Evolutionary conservation across 106 monocot genomes (phyloP).

Genomic region (Dioscorea dumetorum): DNA sequence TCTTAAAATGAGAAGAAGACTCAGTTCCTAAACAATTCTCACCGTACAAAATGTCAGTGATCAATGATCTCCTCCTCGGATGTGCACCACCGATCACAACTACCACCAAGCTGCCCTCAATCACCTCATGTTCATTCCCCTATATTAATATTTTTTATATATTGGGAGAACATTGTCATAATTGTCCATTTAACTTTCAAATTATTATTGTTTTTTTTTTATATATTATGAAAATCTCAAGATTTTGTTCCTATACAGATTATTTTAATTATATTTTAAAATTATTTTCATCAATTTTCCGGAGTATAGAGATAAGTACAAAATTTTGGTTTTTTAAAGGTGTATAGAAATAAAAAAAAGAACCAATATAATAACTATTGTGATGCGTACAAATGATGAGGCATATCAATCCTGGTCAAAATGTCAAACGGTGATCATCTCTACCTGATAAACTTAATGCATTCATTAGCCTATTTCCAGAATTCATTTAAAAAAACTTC

Average conservation of each 20-base stretch:
- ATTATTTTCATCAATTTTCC: not conserved
- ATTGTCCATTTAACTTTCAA: not conserved
- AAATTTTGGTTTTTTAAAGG: too few relatives aligned
- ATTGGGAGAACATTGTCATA: too few relatives aligned
- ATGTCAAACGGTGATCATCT: too few relatives aligned
- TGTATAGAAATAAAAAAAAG: too few relatives aligned
- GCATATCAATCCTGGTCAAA: too few relatives aligned
- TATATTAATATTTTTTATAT: not conserved
- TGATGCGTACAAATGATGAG: too few relatives aligned
- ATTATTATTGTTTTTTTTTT: not conserved
- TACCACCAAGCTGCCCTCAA: not conserved
- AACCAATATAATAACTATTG: too few relatives aligned
- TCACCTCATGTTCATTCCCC: not conserved
- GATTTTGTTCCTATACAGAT: not conserved
- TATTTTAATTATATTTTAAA: not conserved
- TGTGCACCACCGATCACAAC: constrained; percentile 6
- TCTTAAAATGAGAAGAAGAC: not conserved
- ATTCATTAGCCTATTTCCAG: too few relatives aligned
- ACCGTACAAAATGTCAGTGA: too few relatives aligned
- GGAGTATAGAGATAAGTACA: not conserved
- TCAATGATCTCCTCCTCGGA: constrained; percentile 7
- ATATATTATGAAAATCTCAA: not conserved
- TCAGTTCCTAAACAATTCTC: not conserved
- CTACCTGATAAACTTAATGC: too few relatives aligned
- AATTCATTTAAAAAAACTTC: too few relatives aligned